phyloP scores from a whole-genome alignment of 495 filamentous ascomycete genomes.

The Paragyromitra xinjiangensis region DNA sequence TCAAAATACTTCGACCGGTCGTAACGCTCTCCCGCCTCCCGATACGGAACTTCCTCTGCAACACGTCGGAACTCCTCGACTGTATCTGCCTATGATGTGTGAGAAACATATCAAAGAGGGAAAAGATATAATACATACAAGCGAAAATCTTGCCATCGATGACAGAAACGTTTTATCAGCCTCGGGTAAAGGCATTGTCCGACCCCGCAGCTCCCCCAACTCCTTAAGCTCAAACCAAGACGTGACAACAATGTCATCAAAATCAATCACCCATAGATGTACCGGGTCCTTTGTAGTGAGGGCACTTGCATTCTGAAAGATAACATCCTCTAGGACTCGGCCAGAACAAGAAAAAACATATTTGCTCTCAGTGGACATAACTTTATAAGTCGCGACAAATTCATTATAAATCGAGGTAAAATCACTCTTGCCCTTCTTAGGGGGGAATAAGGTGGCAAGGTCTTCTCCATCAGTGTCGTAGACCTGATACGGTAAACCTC shows the following conservation, averaged over 20 bases:
- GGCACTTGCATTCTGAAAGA: slow-evolving; percentile 3
- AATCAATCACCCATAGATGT: slow-evolving; percentile 28
- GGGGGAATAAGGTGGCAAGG: too few relatives aligned
- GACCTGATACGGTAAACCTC: too few relatives aligned
- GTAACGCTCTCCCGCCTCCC: slow-evolving; percentile 11
- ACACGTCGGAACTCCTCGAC: slow-evolving; percentile 26
- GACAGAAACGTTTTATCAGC: slow-evolving; percentile 18
- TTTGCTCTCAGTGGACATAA: slow-evolving; percentile 18
- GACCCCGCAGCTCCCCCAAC: slow-evolving; percentile 2
- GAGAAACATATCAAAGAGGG: background rate
- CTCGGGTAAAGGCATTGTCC: slow-evolving; percentile 18
- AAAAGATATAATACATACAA: slow-evolving; percentile 19
- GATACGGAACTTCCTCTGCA: slow-evolving; percentile 28
- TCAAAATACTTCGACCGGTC: slow-evolving; percentile 41
- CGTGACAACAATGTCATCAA: background rate
- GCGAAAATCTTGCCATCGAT: slow-evolving; percentile 32
- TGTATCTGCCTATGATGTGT: slow-evolving; percentile 30
- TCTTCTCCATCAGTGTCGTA: too few relatives aligned
- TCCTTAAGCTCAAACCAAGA: slow-evolving; percentile 28
- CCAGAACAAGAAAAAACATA: slow-evolving; percentile 3
- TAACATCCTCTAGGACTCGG: slow-evolving; percentile 26
- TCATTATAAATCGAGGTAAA: slow-evolving; percentile 16
- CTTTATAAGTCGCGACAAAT: slow-evolving; percentile 25
- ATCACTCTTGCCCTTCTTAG: background rate
- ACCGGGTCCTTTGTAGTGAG: slow-evolving; percentile 2